A percentile compares a stretch with the other conserved stretches of the same genome.
Evolutionary conservation across 2,329 filamentous ascomycete genomes (phyloP).

Genomic region (Sporothrix schenckii): DNA sequence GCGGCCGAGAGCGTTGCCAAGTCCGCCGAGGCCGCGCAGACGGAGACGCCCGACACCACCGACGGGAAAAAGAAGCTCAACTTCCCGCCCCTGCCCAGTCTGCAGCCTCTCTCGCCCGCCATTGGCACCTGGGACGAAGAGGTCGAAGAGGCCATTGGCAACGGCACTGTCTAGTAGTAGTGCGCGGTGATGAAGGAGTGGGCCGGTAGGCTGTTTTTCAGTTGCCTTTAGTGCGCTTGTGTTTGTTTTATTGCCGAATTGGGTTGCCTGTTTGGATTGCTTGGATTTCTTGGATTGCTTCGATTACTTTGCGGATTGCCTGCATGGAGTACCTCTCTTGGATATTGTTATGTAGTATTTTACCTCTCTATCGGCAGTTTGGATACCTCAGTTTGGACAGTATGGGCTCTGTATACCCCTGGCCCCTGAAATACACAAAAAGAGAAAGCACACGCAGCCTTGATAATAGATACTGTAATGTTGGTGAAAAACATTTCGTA

Average conservation of each 20-base stretch:
- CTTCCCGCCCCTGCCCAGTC: slow-evolving; percentile 19
- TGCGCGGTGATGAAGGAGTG: not conserved
- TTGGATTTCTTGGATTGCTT: not conserved
- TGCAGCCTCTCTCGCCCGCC: slow-evolving; percentile 46
- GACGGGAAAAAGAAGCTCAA: slow-evolving; percentile 30
- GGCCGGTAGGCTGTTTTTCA: not conserved
- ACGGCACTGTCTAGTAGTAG: slow-evolving; percentile 21
- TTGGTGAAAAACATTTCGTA: not conserved
- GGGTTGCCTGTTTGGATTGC: not conserved
- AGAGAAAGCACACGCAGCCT: not conserved
- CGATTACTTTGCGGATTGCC: not conserved
- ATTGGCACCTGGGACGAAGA: slow-evolving; percentile 61
- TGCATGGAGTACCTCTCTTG: not conserved
- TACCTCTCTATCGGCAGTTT: not conserved
- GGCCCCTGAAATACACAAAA: not conserved
- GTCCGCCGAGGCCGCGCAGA: slow-evolving; percentile 9
- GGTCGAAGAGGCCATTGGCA: slow-evolving; percentile 54
- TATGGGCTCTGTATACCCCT: slow-evolving; percentile 2
- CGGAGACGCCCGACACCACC: slow-evolving; percentile 29
- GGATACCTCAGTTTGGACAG: not conserved
- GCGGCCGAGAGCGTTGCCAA: not conserved
- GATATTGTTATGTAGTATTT: not conserved
- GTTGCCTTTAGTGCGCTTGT: not conserved
- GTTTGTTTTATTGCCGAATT: not conserved
- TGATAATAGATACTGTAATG: not conserved